phyloP scores from a whole-genome alignment of 164 flowering plant genomes.

The Dillenia turbinata region DNA sequence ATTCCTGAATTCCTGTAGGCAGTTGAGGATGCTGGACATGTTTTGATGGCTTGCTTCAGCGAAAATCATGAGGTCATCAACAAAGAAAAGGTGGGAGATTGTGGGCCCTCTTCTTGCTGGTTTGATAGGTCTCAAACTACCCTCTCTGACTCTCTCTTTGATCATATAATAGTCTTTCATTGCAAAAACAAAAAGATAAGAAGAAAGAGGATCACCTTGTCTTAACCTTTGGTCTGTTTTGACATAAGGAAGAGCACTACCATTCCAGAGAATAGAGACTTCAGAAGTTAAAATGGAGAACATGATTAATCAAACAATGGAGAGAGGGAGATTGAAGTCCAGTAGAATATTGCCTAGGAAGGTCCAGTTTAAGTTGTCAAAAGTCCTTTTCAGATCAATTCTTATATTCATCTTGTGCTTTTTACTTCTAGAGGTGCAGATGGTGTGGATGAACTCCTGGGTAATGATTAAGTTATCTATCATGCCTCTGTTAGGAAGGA shows the following conservation, averaged over 20 bases:
- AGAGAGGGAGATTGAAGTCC: background rate
- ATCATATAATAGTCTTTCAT: no score
- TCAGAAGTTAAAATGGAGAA: no score
- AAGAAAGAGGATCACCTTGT: background rate
- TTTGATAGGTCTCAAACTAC: no score
- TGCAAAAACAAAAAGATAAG: background rate
- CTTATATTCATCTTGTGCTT: background rate
- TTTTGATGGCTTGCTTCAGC: background rate
- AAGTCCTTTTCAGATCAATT: background rate
- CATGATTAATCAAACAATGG: no score
- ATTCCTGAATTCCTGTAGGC: background rate
- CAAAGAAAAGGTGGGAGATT: background rate
- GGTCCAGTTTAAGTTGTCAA: background rate
- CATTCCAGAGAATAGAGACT: background rate
- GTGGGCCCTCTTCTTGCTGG: background rate
- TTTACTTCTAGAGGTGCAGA: background rate
- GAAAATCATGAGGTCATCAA: background rate
- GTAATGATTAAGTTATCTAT: no score
- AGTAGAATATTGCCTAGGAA: no score
- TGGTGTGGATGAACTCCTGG: background rate
- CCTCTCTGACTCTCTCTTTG: no score
- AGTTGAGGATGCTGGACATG: background rate
- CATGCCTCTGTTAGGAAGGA: background rate
- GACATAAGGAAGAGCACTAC: background rate
- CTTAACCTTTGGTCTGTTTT: background rate